Conservation (phyloP, 2,329 filamentous ascomycete genomes). For the Aureobasidium musti region DNA sequence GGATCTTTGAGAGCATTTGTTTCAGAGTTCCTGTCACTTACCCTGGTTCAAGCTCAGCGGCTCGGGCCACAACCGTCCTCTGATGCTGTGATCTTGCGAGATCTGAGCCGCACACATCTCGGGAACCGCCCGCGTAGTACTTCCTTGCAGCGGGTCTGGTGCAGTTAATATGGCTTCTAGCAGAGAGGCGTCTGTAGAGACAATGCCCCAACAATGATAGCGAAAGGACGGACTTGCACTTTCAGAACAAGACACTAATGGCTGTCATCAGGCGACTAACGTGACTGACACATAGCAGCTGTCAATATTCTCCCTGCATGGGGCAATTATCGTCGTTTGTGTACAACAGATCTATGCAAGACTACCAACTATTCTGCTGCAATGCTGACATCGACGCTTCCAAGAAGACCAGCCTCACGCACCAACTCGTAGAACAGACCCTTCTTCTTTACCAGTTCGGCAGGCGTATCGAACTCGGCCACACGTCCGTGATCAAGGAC, state of each 20-base stretch:
- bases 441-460: constrained; percentile 70
- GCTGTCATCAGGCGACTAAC: constrained; percentile 1
- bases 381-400: constrained; percentile 38
- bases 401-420: constrained; percentile 79
- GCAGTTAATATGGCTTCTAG: constrained; percentile 9
- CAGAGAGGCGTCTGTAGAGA: constrained; percentile 6
- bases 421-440: constrained; percentile 89
- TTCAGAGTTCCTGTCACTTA: constrained; percentile 1
- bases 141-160: constrained; percentile 5
- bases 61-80: constrained; percentile 5
- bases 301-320: constrained; percentile 22
- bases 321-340: constrained; percentile 8
- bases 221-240: not conserved
- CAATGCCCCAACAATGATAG: constrained; percentile 15
- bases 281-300: constrained; percentile 26
- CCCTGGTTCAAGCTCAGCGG: constrained; percentile 10
- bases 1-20: not conserved
- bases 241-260: not conserved
- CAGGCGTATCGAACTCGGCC: constrained; percentile 87
- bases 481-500: constrained; percentile 90
- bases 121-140: constrained; percentile 5
- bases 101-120: constrained; percentile 4
- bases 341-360: constrained; percentile 13
- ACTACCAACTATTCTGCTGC: constrained; percentile 18
- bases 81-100: not conserved